Evolutionary conservation across 2,329 filamentous ascomycete species (phyloP), one percentile per base, ranked within the genome.

Genomic region (Venturia carpophila): DNA sequence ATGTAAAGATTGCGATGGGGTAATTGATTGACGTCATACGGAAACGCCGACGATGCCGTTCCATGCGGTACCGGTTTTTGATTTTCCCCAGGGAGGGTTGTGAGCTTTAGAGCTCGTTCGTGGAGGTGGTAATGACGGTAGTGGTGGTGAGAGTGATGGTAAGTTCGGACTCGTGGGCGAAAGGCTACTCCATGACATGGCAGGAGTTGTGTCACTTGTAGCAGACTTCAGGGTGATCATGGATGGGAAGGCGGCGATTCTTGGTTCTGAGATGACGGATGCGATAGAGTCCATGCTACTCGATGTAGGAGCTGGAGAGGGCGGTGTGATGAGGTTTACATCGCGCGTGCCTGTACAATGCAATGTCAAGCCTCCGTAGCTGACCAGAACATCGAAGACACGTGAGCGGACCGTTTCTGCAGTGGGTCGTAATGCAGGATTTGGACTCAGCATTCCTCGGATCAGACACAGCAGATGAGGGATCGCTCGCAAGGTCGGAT

Each of bases 391-490:
- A 21, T 71, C 68, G 37, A 70, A 69, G 4, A 75, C 66, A 27
- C 72, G 72, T 63, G 78, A 75, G 10, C 77, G 73, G 6, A 80
- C 77, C 62, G 75, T 74, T 17, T 73, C 69, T 9, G 78, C 78
- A 1, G 72, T 72, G 1, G 79, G 79, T 21, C 79, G 73, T 7
- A 75, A 68, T 27, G 69, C 70, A 0, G 79, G 77, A 10, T 76
- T 75, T 65, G 71, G 74, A 64, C 70, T 73, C 62, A 80, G 70
- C 78, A 80, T 81, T 21, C 68, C 71, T 45, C 75, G 72, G 34
- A 79, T 68, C n/a, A 81, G 66, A 6, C 70, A 68, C 42, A 81
- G 64, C 9, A 81, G 71, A 13, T 74, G 73, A 4, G 77, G 77
- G 2, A 81, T 68, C 15, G 74, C 76, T 6, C 75, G 73, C 47